phyloP scores from a whole-genome alignment of 1,284 basidiomycete species.

The Porodaedalea pini region DNA sequence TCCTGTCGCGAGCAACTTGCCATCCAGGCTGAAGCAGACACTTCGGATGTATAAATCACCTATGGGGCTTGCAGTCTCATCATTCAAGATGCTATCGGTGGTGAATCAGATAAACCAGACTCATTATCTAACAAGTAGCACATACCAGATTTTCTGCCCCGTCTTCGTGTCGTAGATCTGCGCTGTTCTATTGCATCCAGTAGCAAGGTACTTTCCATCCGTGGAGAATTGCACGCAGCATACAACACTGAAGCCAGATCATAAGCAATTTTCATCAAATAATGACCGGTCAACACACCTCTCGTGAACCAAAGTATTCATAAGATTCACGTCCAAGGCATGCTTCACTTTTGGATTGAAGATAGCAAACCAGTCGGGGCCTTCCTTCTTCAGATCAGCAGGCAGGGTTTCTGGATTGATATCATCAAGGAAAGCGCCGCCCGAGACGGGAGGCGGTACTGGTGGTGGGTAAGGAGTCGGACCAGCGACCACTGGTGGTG shows the following conservation, averaged over 20 bases:
- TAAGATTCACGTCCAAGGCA: slow-evolving; percentile 78
- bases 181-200: slow-evolving; percentile 73
- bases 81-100: slow-evolving; percentile 55
- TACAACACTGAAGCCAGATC: slow-evolving; percentile 51
- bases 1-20: slow-evolving; percentile 76
- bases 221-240: slow-evolving; percentile 80
- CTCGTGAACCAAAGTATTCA: slow-evolving; percentile 91
- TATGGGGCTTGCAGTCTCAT: slow-evolving; percentile 59
- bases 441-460: slow-evolving; percentile 26
- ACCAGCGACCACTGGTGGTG: slow-evolving; percentile 31
- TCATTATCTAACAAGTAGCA: not conserved
- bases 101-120: not conserved
- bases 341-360: slow-evolving; percentile 87
- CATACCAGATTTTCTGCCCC: slow-evolving; percentile 58
- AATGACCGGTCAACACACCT: slow-evolving; percentile 51
- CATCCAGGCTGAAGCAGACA: slow-evolving; percentile 82
- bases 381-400: slow-evolving; percentile 69
- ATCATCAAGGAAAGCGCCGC: slow-evolving; percentile 39
- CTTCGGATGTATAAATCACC: slow-evolving; percentile 82
- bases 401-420: slow-evolving; percentile 47
- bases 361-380: slow-evolving; percentile 91
- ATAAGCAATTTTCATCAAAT: slow-evolving; percentile 7
- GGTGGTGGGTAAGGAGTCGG: slow-evolving; percentile 34
- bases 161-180: slow-evolving; percentile 76
- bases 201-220: slow-evolving; percentile 76